Evolutionary conservation across 208 protist species (phyloP).

Genomic region (Leishmania aethiopica): DNA sequence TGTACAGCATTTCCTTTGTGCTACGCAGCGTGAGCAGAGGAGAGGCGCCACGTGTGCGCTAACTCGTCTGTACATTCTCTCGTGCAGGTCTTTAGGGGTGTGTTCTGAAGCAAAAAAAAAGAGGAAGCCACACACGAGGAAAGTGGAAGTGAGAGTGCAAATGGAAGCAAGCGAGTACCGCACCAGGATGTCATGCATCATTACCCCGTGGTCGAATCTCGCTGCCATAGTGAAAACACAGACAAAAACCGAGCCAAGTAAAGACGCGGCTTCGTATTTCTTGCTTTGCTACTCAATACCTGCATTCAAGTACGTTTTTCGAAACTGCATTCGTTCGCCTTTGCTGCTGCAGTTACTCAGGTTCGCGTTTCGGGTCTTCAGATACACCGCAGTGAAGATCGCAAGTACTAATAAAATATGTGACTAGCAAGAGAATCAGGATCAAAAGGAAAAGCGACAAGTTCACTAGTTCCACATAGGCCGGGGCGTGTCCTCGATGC

Average conservation of each 20-base stretch:
- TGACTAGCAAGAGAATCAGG: slow-evolving; percentile 11
- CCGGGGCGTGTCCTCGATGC: not conserved
- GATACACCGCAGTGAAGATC: slow-evolving; percentile 2
- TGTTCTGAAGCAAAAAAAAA: not conserved
- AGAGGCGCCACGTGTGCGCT: not conserved
- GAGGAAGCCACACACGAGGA: not conserved
- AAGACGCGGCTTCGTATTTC: not conserved
- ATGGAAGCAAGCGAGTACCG: not conserved
- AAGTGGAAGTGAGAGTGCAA: not conserved
- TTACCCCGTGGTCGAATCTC: not conserved
- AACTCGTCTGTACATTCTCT: slow-evolving; percentile 17
- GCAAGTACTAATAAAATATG: slow-evolving; percentile 15
- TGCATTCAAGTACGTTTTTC: not conserved
- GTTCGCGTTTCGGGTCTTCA: not conserved
- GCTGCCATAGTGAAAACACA: not conserved
- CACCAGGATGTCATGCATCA: not conserved
- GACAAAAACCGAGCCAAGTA: not conserved
- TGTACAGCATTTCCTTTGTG: slow-evolving; percentile 11
- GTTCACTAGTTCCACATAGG: not conserved
- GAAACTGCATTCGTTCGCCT: slow-evolving; percentile 2
- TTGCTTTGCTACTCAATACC: not conserved
- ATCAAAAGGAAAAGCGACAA: slow-evolving; percentile 1
- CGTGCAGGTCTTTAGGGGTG: not conserved
- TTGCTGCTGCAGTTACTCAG: not conserved
- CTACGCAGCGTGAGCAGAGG: not conserved